Evolutionary conservation across 352 stramenopile species (phyloP).

Genomic region (Thraustochytrium striatum): DNA sequence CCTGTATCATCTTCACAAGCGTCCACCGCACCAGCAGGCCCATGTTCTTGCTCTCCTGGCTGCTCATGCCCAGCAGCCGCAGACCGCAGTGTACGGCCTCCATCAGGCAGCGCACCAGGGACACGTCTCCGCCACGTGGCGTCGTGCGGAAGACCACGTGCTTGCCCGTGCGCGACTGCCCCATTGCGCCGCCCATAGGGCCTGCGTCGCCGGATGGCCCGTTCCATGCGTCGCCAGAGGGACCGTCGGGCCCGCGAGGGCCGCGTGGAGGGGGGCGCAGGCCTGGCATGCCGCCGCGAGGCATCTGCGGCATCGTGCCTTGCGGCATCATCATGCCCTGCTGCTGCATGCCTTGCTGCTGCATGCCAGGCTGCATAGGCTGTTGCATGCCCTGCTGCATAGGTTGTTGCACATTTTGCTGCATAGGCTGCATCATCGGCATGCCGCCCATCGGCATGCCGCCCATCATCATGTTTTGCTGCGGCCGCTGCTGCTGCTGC

Average conservation of each 20-base stretch:
- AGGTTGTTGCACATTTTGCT: neutral
- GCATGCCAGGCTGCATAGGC: neutral
- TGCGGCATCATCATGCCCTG: neutral
- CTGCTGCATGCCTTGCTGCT: neutral
- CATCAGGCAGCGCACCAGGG: slow-evolving; percentile 20
- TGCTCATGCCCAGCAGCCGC: slow-evolving; percentile 30
- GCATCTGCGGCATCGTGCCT: neutral
- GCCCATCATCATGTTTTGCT: neutral
- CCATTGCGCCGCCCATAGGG: neutral
- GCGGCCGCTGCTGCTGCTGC: neutral
- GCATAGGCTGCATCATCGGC: neutral
- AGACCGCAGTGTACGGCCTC: slow-evolving; percentile 33
- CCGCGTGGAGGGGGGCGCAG: neutral
- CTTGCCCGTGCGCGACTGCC: neutral
- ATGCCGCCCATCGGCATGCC: neutral
- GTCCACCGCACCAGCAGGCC: slow-evolving; percentile 50
- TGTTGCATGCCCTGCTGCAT: neutral
- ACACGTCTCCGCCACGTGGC: slow-evolving; percentile 9
- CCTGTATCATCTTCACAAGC: slow-evolving; percentile 53
- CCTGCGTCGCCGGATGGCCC: neutral
- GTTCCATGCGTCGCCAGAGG: slow-evolving; percentile 15
- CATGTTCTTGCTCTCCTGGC: slow-evolving; percentile 35
- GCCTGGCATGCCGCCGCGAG: neutral
- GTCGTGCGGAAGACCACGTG: slow-evolving; percentile 37
- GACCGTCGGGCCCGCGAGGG: neutral